A percentile compares a stretch with the other conserved stretches of the same genome.
These are phyloP conservation scores for Epichloe amarillans DNA, from an alignment of 2,329 filamentous ascomycete species.

Conservation along the genomic window DNA sequence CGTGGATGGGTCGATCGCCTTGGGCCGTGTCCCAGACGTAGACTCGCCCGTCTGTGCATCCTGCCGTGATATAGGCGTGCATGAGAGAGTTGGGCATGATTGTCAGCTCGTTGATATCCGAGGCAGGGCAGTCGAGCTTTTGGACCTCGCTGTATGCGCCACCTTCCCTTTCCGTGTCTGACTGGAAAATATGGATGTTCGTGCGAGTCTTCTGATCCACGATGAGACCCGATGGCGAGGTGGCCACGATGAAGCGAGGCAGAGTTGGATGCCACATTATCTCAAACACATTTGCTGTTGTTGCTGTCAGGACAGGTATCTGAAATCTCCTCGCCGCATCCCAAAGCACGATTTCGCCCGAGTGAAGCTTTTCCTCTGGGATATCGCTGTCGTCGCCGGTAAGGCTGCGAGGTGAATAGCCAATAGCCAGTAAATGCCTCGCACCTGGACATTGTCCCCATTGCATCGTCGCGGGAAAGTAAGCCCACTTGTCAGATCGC, in stretches of 20 bases:
- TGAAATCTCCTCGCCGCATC: constrained; percentile 31
- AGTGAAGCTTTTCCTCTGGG: constrained; percentile 41
- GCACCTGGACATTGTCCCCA: constrained; percentile 38
- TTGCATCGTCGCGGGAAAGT: constrained; percentile 49
- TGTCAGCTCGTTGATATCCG: constrained; percentile 50
- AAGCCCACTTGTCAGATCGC: constrained; percentile 40
- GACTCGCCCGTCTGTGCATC: constrained; percentile 46
- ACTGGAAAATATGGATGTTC: constrained; percentile 43
- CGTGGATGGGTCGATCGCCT: constrained; percentile 42
- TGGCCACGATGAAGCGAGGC: constrained; percentile 42
- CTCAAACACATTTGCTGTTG: constrained; percentile 49
- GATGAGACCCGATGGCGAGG: constrained; percentile 35
- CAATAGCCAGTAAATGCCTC: constrained; percentile 42
- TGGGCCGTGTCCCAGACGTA: constrained; percentile 50
- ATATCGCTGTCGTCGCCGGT: constrained; percentile 42
- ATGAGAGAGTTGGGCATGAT: constrained; percentile 39
- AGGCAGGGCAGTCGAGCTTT: constrained; percentile 43
- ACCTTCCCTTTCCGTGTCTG: constrained; percentile 13
- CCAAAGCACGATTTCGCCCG: constrained; percentile 49
- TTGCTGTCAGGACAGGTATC: constrained; percentile 35
- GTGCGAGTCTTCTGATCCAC: constrained; percentile 33
- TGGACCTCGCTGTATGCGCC: constrained; percentile 30
- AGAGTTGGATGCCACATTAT: constrained; percentile 47
- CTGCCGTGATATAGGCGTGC: constrained; percentile 44
- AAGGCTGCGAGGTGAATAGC: constrained; percentile 47